Evolutionary conservation across 176 grass and related monocot species (phyloP).

Genomic region (Leersia perrieri): DNA sequence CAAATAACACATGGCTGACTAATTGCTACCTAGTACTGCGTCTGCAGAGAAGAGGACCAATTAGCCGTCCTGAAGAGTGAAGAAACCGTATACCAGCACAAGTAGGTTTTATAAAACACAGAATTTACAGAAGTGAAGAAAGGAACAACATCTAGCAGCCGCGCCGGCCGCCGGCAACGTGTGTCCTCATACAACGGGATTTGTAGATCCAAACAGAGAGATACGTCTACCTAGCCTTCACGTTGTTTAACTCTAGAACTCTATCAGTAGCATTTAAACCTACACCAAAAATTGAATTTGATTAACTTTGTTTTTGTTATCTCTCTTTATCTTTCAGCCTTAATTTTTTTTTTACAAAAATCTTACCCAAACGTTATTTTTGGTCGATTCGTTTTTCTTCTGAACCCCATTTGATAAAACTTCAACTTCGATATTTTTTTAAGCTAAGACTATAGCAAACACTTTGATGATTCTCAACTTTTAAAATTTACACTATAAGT

Average conservation of each 20-base stretch:
- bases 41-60: constrained; percentile 11
- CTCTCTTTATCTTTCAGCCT: too few species aligned
- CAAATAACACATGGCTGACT: not conserved
- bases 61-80: not conserved
- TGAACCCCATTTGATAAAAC: too few species aligned
- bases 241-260: not conserved
- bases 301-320: too few species aligned
- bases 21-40: not conserved
- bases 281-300: too few species aligned
- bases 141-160: not conserved
- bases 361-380: too few species aligned
- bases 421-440: too few species aligned
- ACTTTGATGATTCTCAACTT: too few species aligned
- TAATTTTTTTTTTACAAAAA: too few species aligned
- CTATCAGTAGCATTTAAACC: too few species aligned
- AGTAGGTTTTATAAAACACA: not conserved
- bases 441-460: too few species aligned
- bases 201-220: not conserved
- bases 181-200: not conserved
- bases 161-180: not conserved
- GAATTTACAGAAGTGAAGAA: constrained; percentile 23
- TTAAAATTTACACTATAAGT: too few species aligned
- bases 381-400: too few species aligned
- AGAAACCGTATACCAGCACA: constrained; percentile 26
- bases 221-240: not conserved